Conservation (phyloP, 1,284 basidiomycete species). For the Leccinum pachyderme region DNA sequence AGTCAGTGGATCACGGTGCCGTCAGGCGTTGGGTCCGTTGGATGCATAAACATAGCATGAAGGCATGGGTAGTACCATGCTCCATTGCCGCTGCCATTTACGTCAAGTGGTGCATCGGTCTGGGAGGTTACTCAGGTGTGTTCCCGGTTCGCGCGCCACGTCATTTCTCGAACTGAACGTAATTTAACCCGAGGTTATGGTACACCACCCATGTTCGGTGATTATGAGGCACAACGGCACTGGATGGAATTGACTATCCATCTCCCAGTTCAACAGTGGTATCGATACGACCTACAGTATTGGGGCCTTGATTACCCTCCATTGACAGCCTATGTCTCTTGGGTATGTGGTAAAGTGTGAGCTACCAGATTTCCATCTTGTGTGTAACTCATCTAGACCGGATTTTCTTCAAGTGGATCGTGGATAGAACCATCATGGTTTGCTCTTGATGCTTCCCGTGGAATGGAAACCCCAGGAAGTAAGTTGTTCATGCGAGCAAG, state of each 20-base stretch:
- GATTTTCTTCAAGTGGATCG: slow-evolving; percentile 48
- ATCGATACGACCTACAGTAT: slow-evolving; percentile 82
- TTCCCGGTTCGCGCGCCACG: slow-evolving; percentile 5
- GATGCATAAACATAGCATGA: slow-evolving; percentile 71
- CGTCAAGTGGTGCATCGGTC: slow-evolving; percentile 66
- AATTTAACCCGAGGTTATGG: slow-evolving; percentile 49
- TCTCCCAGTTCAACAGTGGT: slow-evolving; percentile 76
- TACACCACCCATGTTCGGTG: slow-evolving; percentile 82
- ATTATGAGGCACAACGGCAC: slow-evolving; percentile 92
- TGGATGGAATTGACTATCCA: slow-evolving; percentile 91
- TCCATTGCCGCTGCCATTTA: slow-evolving; percentile 51
- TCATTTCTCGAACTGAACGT: neutral
- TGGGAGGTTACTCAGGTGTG: slow-evolving; percentile 83
- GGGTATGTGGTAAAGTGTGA: slow-evolving; percentile 70
- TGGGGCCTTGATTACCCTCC: slow-evolving; percentile 96
- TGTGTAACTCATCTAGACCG: slow-evolving; percentile 2
- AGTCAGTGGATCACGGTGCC: slow-evolving; percentile 42
- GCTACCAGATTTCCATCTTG: slow-evolving; percentile 25
- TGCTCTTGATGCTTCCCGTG: slow-evolving; percentile 71
- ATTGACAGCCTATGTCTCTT: slow-evolving; percentile 85
- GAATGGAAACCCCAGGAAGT: slow-evolving; percentile 65
- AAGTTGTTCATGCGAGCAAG: slow-evolving; percentile 80
- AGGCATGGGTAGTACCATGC: slow-evolving; percentile 53
- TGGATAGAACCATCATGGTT: slow-evolving; percentile 75
- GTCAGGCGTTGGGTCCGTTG: slow-evolving; percentile 66